Conservation (phyloP, 176 grass and related monocot genomes). For the Eleusine indica region DNA sequence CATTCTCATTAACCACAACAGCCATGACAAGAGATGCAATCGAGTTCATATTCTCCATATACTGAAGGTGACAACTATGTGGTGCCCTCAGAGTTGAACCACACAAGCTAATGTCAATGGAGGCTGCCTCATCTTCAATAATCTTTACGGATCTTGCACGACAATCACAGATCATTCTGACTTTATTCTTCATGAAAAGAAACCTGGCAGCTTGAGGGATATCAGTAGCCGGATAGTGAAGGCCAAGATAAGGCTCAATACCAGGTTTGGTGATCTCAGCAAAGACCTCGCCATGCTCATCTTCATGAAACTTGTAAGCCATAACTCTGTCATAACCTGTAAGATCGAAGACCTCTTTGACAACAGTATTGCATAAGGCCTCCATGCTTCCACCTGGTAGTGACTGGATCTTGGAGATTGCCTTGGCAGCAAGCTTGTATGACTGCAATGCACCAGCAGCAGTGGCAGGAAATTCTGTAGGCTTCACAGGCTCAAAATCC, state of each 20-base stretch:
- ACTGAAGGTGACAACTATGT: conserved; percentile 91
- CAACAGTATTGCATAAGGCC: conserved; percentile 69
- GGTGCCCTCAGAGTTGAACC: conserved; percentile 83
- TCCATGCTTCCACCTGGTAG: conserved; percentile 76
- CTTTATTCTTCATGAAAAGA: conserved; percentile 97
- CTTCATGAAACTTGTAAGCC: conserved; percentile 97
- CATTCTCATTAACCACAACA: conserved; percentile 73
- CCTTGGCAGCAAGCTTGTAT: conserved; percentile 95
- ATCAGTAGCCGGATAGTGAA: conserved; percentile 95
- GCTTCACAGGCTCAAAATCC: conserved; percentile 90
- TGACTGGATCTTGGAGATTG: conserved; percentile 85
- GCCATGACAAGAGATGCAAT: conserved; percentile 95
- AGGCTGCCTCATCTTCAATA: conserved; percentile 64
- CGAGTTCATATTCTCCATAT: conserved; percentile 99
- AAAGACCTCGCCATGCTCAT: conserved; percentile 86
- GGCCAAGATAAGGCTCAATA: conserved; percentile 82
- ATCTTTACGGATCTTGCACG: conserved; percentile 68
- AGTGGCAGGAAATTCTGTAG: conserved; percentile 76
- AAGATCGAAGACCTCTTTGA: conserved; percentile 88
- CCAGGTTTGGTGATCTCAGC: conserved; percentile 84
- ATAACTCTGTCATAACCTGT: conserved; percentile 97
- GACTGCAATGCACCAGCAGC: conserved; percentile 92
- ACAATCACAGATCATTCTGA: conserved; percentile 92
- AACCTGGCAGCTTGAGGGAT: conserved; percentile 92
- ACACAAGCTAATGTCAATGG: conserved; percentile 77